Conservation (phyloP, 257 asterid genomes). For the Gentiana straminea region DNA sequence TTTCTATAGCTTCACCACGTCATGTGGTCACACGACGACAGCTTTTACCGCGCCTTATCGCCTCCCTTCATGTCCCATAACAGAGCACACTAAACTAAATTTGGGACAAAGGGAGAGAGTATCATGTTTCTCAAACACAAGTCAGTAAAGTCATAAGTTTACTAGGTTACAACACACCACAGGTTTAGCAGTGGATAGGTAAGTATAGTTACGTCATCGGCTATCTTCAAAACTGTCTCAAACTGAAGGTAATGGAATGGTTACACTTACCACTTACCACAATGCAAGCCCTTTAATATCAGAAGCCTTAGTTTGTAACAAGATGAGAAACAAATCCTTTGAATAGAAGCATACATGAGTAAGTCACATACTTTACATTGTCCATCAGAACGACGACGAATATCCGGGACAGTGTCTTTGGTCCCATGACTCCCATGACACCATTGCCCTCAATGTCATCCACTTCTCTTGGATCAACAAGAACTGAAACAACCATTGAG, state of each 20-base stretch:
- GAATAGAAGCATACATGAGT: constrained; percentile 87
- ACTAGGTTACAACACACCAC: too few relatives aligned
- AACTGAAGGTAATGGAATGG: background rate
- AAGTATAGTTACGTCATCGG: too few relatives aligned
- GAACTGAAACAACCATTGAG: constrained; percentile 94
- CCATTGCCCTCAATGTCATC: constrained; percentile 68
- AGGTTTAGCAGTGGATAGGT: too few relatives aligned
- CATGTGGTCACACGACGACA: too few relatives aligned
- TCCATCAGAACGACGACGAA: constrained; percentile 84
- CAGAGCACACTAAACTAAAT: too few relatives aligned
- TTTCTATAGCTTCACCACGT: too few relatives aligned
- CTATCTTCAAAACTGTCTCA: constrained; percentile 58
- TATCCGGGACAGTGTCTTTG: constrained; percentile 63
- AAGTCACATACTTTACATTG: constrained; percentile 83
- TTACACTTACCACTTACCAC: too few relatives aligned
- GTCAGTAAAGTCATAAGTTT: too few relatives aligned
- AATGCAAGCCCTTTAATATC: background rate
- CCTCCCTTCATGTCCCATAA: too few relatives aligned
- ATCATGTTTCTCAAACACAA: too few relatives aligned
- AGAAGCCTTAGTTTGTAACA: constrained; percentile 36
- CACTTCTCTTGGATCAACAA: constrained; percentile 83
- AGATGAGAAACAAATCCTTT: constrained; percentile 61
- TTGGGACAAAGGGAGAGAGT: too few relatives aligned
- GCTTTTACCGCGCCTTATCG: too few relatives aligned
- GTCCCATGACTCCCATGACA: constrained; percentile 36